A percentile compares a stretch with the other conserved stretches of the same genome.
Evolutionary conservation across 2,329 filamentous ascomycete genomes (phyloP).

Genomic region (Tolypocladium ovalisporum): DNA sequence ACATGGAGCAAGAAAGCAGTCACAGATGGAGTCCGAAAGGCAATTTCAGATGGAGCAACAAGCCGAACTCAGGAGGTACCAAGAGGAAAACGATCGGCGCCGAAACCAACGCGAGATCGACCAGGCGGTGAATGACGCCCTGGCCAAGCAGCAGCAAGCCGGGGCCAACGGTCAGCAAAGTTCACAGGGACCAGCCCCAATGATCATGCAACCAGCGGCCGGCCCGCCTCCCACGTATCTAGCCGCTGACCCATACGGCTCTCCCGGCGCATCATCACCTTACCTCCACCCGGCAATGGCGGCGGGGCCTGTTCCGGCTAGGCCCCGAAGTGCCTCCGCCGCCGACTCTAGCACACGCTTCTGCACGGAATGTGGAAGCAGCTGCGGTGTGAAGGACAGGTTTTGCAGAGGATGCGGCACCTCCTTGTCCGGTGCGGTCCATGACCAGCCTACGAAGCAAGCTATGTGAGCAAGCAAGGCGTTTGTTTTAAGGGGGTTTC

Average conservation of each 20-base stretch:
- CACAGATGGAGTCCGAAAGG: background rate
- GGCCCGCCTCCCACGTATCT: background rate
- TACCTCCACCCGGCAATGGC: background rate
- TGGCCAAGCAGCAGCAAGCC: slow-evolving; percentile 2
- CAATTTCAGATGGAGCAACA: slow-evolving; percentile 3
- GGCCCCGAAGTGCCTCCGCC: background rate
- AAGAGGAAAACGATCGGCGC: background rate
- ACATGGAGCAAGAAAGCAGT: slow-evolving; percentile 2
- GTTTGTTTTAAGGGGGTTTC: too few species aligned
- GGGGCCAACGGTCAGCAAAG: background rate
- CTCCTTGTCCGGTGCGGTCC: background rate
- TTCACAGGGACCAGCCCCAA: background rate
- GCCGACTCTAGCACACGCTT: background rate
- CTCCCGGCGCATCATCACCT: background rate
- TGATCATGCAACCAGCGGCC: background rate
- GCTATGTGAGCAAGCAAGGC: background rate
- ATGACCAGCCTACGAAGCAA: background rate
- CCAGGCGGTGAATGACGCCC: slow-evolving; percentile 1
- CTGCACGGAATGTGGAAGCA: slow-evolving; percentile 1
- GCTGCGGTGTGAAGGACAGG: slow-evolving; percentile 1
- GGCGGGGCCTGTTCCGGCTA: background rate
- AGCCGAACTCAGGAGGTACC: background rate
- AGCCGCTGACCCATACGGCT: background rate
- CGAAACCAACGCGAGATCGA: slow-evolving; percentile 2
- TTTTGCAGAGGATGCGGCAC: slow-evolving; percentile 2